Percentiles rank a stretch among this genome's conserved stretches.
Evolutionary conservation across 2,329 filamentous ascomycete genomes (phyloP).

Genomic region (Sporothrix phasma): DNA sequence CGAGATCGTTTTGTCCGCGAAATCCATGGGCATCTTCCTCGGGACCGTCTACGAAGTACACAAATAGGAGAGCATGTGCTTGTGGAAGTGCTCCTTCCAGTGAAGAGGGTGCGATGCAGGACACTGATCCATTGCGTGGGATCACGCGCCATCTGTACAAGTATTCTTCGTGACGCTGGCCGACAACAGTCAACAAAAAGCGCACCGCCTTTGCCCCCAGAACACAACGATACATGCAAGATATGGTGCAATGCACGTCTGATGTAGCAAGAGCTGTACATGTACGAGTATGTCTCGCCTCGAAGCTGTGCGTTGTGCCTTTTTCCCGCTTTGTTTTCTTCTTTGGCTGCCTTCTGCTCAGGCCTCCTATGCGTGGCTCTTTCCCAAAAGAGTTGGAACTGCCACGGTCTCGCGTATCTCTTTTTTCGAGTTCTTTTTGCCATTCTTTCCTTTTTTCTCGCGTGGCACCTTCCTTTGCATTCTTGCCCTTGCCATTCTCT

Average conservation of each 20-base stretch:
- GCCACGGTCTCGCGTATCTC: neutral
- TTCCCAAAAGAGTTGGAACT: neutral
- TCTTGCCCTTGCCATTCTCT: neutral
- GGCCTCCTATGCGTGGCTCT: neutral
- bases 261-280: neutral
- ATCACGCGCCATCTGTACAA: no score
- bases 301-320: neutral
- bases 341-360: neutral
- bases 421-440: neutral
- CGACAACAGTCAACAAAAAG: slow-evolving; percentile 1
- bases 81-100: neutral
- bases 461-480: neutral
- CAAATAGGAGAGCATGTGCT: neutral
- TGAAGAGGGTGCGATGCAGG: neutral
- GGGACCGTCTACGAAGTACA: no score
- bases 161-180: no score
- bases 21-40: neutral
- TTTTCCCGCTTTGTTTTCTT: neutral
- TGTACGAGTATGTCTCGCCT: neutral
- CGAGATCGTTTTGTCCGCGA: neutral
- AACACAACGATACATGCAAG: neutral
- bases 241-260: neutral
- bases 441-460: neutral
- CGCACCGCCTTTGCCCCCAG: neutral
- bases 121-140: neutral